Percentiles rank a stretch among this genome's conserved stretches.
Evolutionary conservation across 2,329 filamentous ascomycete species (phyloP).

Genomic region (Chaetothyriales sp.): DNA sequence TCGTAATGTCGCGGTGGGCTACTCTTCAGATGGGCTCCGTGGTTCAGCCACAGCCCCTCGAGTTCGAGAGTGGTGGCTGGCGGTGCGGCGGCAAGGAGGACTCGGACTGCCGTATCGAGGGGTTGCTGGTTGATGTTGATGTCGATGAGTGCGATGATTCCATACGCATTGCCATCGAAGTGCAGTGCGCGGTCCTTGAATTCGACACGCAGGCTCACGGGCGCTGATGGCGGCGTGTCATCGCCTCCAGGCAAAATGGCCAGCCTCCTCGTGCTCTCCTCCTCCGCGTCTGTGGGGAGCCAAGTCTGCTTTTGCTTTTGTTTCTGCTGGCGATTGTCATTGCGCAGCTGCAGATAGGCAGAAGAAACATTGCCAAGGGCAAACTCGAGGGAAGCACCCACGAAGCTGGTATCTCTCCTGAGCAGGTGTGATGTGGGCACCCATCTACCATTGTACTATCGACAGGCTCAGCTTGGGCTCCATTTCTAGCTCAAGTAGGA

Average conservation of each 20-base stretch:
- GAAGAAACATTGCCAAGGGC: neutral
- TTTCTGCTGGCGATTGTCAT: neutral
- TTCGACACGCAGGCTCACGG: neutral
- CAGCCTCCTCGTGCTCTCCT: neutral
- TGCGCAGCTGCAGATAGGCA: neutral
- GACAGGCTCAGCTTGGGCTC: neutral
- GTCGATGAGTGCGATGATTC: neutral
- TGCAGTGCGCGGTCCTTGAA: neutral
- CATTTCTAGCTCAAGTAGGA: neutral
- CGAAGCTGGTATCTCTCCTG: neutral
- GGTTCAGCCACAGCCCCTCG: constrained; percentile 21
- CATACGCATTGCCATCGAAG: neutral
- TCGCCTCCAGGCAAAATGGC: neutral
- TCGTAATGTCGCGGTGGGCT: constrained; percentile 8
- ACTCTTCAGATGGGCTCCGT: constrained; percentile 12
- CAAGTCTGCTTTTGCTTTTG: neutral
- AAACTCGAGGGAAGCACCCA: neutral
- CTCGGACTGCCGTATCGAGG: neutral
- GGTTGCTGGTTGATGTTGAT: neutral
- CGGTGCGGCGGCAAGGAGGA: neutral
- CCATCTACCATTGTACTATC: neutral
- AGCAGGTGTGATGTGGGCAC: neutral
- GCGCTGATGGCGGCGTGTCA: neutral
- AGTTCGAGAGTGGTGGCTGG: constrained; percentile 13
- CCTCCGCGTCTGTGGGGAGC: neutral